phyloP scores from a whole-genome alignment of 2,329 filamentous ascomycete species.

The Teratosphaeria destructans region DNA sequence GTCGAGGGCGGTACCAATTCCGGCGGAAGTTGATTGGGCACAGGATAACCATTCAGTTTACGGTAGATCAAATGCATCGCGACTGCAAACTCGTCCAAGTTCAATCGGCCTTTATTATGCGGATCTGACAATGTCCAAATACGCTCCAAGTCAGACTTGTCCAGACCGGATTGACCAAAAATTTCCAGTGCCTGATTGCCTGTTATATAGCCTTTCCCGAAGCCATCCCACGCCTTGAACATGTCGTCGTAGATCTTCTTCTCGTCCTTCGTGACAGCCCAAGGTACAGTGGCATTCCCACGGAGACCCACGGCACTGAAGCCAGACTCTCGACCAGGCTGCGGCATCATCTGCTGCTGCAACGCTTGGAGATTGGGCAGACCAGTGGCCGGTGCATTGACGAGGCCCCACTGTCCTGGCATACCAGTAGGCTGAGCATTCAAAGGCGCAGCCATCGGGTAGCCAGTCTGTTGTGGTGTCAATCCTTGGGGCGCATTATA shows the following conservation, averaged over 20 bases:
- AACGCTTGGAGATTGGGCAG: constrained; percentile 89
- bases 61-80: constrained; percentile 99
- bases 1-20: constrained; percentile 93
- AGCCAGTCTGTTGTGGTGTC: constrained; percentile 55
- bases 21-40: constrained; percentile 76
- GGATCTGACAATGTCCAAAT: constrained; percentile 94
- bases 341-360: constrained; percentile 93
- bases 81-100: constrained; percentile 94
- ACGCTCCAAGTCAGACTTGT: constrained; percentile 78
- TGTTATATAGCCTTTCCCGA: constrained; percentile 83
- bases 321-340: constrained; percentile 77
- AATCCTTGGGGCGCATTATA: constrained; percentile 51
- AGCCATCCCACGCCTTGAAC: constrained; percentile 93
- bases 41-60: constrained; percentile 88
- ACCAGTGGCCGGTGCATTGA: constrained; percentile 82
- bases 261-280: constrained; percentile 97
- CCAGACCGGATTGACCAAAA: constrained; percentile 88
- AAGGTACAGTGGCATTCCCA: constrained; percentile 91
- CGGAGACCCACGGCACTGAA: constrained; percentile 81
- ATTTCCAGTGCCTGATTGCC: constrained; percentile 94
- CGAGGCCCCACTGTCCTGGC: constrained; percentile 95
- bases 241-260: constrained; percentile 93
- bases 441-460: constrained; percentile 53
- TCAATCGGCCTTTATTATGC: constrained; percentile 84
- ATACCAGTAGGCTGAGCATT: constrained; percentile 90